Conservation (phyloP, 148 eudicot species). For the Salicornia ramosissima region DNA sequence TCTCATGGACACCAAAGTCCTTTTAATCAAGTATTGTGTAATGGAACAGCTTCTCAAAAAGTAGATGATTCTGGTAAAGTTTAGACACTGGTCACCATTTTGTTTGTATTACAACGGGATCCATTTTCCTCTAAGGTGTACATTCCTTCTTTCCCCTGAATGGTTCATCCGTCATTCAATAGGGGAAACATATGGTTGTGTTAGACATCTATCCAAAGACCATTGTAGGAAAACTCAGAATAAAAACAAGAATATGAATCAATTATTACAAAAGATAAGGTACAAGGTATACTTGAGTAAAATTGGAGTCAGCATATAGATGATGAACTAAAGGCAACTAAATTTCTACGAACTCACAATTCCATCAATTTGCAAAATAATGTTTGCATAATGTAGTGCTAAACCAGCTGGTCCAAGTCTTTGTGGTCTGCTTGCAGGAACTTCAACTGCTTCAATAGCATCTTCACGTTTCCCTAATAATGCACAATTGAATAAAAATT, state of each 20-base stretch:
- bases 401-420: constrained; percentile 47
- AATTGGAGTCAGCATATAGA: not conserved
- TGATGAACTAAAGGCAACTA: not conserved
- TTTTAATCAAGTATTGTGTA: too few species aligned
- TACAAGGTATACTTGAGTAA: not conserved
- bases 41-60: too few species aligned
- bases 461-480: constrained; percentile 25
- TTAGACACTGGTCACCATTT: too few species aligned
- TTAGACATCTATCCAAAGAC: not conserved
- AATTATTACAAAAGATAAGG: not conserved
- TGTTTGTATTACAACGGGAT: not conserved
- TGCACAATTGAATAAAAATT: not conserved
- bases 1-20: too few species aligned
- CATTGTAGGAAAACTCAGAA: not conserved
- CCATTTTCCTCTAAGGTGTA: not conserved
- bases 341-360: constrained; percentile 28
- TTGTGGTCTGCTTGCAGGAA: constrained; percentile 19
- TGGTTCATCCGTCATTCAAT: not conserved
- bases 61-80: too few species aligned
- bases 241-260: constrained; percentile 6
- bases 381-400: constrained; percentile 44
- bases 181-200: not conserved
- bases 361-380: constrained; percentile 45
- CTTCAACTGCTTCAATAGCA: constrained; percentile 20
- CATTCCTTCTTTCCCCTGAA: not conserved